phyloP scores from a whole-genome alignment of 2,329 filamentous ascomycete genomes.

The Fusarium chuoi region DNA sequence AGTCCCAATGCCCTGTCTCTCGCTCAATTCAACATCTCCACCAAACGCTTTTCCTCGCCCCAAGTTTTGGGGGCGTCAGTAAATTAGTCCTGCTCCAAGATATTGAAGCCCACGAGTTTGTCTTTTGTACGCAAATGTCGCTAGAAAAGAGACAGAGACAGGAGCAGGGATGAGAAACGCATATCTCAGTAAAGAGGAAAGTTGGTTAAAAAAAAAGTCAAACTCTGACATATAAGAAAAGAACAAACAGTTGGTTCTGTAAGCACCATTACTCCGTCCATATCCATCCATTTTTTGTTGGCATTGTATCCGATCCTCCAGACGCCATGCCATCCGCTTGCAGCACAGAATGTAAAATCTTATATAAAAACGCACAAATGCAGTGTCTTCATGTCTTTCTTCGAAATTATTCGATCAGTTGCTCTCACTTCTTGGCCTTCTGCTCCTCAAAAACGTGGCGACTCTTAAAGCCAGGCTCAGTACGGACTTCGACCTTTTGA shows the following conservation, averaged over 20 bases:
- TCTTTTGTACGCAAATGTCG: background rate
- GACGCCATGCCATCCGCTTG: constrained; percentile 39
- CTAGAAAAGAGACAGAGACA: background rate
- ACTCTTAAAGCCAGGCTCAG: constrained; percentile 49
- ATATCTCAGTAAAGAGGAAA: background rate
- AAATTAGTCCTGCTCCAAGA: constrained; percentile 4
- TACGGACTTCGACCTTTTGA: constrained; percentile 68
- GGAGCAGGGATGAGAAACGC: background rate
- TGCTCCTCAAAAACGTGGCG: constrained; percentile 51
- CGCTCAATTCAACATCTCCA: background rate
- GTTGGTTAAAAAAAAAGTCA: background rate
- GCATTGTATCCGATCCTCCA: constrained; percentile 18
- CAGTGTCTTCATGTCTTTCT: background rate
- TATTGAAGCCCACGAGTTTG: constrained; percentile 15
- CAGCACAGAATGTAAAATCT: constrained; percentile 7
- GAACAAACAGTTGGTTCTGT: background rate
- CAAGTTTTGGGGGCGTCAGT: background rate
- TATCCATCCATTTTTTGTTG: constrained; percentile 28
- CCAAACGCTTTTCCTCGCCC: background rate
- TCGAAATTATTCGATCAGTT: background rate
- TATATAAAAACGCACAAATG: background rate
- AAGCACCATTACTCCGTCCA: constrained; percentile 33
- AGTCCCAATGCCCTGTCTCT: background rate
- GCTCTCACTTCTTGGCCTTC: constrained; percentile 12
- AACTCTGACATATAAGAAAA: background rate